phyloP scores from a whole-genome alignment of 805 yeast genomes.

The Saccharomycopsis sp. region DNA sequence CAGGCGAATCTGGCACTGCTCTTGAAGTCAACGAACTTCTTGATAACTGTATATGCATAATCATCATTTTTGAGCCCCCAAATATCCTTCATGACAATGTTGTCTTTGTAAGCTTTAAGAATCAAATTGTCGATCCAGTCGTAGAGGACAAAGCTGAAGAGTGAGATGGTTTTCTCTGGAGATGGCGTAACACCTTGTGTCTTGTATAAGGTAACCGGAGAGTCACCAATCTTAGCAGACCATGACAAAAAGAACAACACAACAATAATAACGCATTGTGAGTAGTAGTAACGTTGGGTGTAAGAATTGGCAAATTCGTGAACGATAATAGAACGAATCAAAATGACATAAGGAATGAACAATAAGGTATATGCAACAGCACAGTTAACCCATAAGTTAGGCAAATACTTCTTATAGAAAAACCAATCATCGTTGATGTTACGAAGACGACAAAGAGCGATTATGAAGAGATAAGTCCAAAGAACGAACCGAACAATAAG shows the following conservation, averaged over 20 bases:
- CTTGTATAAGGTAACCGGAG: conserved; percentile 35
- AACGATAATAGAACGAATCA: conserved; percentile 50
- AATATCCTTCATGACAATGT: conserved; percentile 56
- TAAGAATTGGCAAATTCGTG: conserved; percentile 20
- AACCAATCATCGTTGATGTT: conserved; percentile 29
- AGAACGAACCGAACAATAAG: conserved; percentile 23
- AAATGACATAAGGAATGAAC: conserved; percentile 41
- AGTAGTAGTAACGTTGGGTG: conserved; percentile 35
- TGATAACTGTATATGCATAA: conserved; percentile 65
- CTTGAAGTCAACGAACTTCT: conserved; percentile 39
- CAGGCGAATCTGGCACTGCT: conserved; percentile 47
- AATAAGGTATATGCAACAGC: conserved; percentile 44
- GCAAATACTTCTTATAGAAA: conserved; percentile 31
- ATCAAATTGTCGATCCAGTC: conserved; percentile 73
- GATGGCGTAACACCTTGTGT: conserved; percentile 61
- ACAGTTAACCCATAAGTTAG: conserved; percentile 60
- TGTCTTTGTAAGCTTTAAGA: conserved; percentile 51
- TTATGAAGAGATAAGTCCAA: conserved; percentile 30
- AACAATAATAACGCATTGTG: conserved; percentile 41
- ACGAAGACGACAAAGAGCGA: conserved; percentile 29
- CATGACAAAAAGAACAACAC: conserved; percentile 44
- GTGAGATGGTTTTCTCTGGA: conserved; percentile 60
- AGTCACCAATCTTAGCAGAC: conserved; percentile 62
- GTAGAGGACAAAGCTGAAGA: conserved; percentile 60
- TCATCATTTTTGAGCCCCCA: conserved; percentile 84